A percentile compares a stretch with the other conserved stretches of the same genome.
Evolutionary conservation across 371 early-diverging fungal genomes (phyloP).

Genomic region (Syncephalastrum monosporum): DNA sequence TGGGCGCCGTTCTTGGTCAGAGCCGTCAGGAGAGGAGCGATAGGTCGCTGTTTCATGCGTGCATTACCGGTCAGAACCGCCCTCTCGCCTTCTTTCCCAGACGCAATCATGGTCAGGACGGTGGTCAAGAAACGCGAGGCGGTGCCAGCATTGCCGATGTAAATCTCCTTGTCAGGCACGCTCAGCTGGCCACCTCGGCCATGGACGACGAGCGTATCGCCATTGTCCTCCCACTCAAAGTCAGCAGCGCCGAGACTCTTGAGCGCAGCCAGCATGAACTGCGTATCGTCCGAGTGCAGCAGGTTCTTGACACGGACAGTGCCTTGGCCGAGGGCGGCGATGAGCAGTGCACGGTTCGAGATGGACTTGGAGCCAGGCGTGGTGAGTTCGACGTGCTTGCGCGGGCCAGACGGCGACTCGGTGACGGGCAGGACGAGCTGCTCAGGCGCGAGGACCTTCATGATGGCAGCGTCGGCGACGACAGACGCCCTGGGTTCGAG

Average conservation of each 20-base stretch:
- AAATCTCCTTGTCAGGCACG: conserved; percentile 81
- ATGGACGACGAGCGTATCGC: conserved; percentile 83
- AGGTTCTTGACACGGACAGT: conserved; percentile 82
- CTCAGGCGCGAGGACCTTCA: conserved; percentile 78
- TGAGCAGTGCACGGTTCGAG: conserved; percentile 91
- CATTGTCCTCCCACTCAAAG: conserved; percentile 92
- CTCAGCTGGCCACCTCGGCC: conserved; percentile 78
- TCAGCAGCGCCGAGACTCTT: conserved; percentile 83
- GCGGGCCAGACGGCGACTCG: conserved; percentile 42
- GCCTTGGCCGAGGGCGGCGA: conserved; percentile 91
- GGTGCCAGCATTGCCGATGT: conserved; percentile 97
- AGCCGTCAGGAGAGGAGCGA: conserved; percentile 88
- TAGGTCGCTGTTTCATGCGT: conserved; percentile 97
- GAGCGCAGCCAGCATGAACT: conserved; percentile 93
- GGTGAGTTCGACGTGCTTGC: conserved; percentile 56
- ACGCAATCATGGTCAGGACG: conserved; percentile 75
- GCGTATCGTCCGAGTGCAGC: conserved; percentile 96
- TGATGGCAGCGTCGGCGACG: conserved; percentile 82
- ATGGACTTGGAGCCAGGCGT: conserved; percentile 97
- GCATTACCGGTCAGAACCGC: conserved; percentile 93
- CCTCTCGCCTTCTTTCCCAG: conserved; percentile 31
- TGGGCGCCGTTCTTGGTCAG: conserved; percentile 76
- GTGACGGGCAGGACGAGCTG: conserved; percentile 71
- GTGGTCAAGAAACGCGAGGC: conserved; percentile 96
- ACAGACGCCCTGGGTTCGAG: conserved; percentile 79